Evolutionary conservation across 2,329 filamentous ascomycete genomes (phyloP).

Genomic region (Venturia effusa): DNA sequence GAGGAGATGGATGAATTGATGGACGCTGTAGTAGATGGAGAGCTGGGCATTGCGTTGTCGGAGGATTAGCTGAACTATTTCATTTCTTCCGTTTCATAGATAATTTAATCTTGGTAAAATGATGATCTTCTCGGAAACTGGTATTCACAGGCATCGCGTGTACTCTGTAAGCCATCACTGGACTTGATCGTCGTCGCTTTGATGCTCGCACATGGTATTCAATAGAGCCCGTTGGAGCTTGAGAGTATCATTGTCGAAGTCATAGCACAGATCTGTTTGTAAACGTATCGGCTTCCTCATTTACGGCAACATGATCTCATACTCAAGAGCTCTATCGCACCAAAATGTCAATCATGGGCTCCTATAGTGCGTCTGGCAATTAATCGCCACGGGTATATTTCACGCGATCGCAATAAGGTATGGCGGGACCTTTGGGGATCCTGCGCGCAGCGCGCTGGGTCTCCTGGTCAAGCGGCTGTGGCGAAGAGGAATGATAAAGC

Average conservation of each 20-base stretch:
- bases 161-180: background rate
- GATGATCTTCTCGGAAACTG: background rate
- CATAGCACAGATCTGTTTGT: too few relatives aligned
- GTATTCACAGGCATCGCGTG: background rate
- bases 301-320: too few relatives aligned
- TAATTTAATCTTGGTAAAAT: background rate
- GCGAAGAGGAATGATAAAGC: too few relatives aligned
- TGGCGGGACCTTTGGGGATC: too few relatives aligned
- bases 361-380: too few relatives aligned
- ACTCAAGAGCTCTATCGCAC: too few relatives aligned
- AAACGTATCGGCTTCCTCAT: too few relatives aligned
- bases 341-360: too few relatives aligned
- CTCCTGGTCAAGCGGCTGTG: too few relatives aligned
- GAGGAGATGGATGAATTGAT: constrained; percentile 46
- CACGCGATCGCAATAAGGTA: too few relatives aligned
- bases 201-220: background rate
- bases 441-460: too few relatives aligned
- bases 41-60: constrained; percentile 51
- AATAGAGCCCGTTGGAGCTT: background rate
- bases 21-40: constrained; percentile 54
- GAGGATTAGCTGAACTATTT: constrained; percentile 12
- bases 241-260: background rate
- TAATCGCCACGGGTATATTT: too few relatives aligned
- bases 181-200: background rate
- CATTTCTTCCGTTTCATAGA: background rate